A percentile compares a stretch with the other conserved stretches of the same genome.
These are phyloP conservation scores for Carex pumila DNA, from an alignment of 176 grass and related monocot species.

Conservation along the genomic window DNA sequence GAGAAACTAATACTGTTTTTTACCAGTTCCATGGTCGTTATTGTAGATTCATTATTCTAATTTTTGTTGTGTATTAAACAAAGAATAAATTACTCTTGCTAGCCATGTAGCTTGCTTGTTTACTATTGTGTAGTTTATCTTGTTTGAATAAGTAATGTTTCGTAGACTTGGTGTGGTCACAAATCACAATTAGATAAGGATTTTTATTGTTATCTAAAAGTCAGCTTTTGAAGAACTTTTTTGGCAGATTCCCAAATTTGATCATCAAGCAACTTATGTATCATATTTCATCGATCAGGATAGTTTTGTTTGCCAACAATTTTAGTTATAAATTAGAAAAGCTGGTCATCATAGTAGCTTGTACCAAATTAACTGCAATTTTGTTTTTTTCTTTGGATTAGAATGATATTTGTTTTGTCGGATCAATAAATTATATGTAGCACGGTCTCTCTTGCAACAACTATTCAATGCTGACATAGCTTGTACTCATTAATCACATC, in stretches of 20 bases:
- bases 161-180: neutral
- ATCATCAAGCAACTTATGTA: neutral
- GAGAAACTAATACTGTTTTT: no score
- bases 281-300: neutral
- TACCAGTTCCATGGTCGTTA: neutral
- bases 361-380: neutral
- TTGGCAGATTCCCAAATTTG: neutral
- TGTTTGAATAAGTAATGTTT: neutral
- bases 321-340: neutral
- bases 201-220: neutral
- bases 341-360: neutral
- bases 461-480: neutral
- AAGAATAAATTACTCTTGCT: neutral
- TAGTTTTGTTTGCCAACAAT: neutral
- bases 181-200: neutral
- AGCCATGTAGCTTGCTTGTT: neutral
- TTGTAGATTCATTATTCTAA: neutral
- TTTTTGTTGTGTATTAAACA: neutral
- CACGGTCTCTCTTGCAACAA: neutral
- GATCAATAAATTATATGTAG: neutral
- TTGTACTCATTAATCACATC: neutral
- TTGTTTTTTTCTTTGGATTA: neutral
- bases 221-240: neutral
- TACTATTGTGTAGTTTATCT: neutral
- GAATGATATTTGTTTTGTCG: neutral